Percentiles rank a stretch among this genome's conserved stretches.
Evolutionary conservation across 2,329 filamentous ascomycete species (phyloP).

Genomic region (Magnaporthiopsis incrustans): DNA sequence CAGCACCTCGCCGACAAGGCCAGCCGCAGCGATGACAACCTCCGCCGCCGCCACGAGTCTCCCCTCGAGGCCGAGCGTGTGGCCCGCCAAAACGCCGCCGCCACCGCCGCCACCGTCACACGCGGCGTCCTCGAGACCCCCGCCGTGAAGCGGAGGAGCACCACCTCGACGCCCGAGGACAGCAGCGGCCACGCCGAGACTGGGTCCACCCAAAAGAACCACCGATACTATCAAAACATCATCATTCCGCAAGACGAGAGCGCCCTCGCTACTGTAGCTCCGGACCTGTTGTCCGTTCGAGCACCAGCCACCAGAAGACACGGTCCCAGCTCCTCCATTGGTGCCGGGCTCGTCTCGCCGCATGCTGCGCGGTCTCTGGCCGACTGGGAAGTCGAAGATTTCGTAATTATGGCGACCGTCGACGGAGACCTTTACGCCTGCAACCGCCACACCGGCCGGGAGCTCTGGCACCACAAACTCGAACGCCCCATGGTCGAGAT

Average conservation of each 20-base stretch:
- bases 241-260: constrained; percentile 63
- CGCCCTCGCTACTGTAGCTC: constrained; percentile 97
- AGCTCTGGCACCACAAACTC: constrained; percentile 78
- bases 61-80: not conserved
- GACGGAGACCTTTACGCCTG: constrained; percentile 91
- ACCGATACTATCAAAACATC: constrained; percentile 26
- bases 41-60: constrained; percentile 14
- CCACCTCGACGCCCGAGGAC: constrained; percentile 11
- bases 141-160: constrained; percentile 18
- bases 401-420: constrained; percentile 99
- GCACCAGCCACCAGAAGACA: constrained; percentile 69
- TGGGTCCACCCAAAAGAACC: constrained; percentile 23
- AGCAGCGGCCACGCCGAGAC: constrained; percentile 22
- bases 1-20: constrained; percentile 5
- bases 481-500: constrained; percentile 88
- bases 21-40: constrained; percentile 12
- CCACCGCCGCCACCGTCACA: constrained; percentile 17
- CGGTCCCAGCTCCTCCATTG: constrained; percentile 45
- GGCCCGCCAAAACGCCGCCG: constrained; percentile 14
- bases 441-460: constrained; percentile 76
- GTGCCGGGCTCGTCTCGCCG: constrained; percentile 69
- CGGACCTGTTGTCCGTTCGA: constrained; percentile 81
- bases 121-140: constrained; percentile 20
- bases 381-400: constrained; percentile 99
- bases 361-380: constrained; percentile 92